Conservation (phyloP, 768 basidiomycete genomes). For the Cystofilobasidium macerans region DNA sequence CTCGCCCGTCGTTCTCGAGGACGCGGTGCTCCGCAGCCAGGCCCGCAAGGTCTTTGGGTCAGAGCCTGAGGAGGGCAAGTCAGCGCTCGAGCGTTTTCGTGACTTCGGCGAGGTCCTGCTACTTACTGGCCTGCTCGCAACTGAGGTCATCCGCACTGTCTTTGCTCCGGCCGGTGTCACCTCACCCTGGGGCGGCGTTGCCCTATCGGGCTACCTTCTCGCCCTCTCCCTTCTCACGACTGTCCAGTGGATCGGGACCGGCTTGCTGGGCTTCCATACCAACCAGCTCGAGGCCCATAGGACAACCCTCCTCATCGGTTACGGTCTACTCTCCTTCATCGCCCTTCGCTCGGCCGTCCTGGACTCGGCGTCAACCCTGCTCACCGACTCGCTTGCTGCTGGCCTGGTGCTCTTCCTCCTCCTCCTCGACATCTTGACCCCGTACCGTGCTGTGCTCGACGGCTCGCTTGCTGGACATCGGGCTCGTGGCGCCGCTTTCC, state of each 20-base stretch:
- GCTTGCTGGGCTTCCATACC: conserved; percentile 13
- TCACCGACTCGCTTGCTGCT: conserved; percentile 21
- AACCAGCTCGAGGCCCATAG: conserved; percentile 26
- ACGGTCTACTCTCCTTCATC: conserved; percentile 29
- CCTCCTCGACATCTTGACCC: conserved; percentile 28
- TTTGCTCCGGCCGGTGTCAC: neutral
- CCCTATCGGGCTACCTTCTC: conserved; percentile 15
- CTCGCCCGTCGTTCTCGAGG: conserved; percentile 17
- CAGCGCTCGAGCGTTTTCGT: conserved; percentile 15
- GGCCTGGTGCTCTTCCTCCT: conserved; percentile 19
- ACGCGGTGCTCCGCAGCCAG: neutral
- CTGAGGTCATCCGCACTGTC: conserved; percentile 21
- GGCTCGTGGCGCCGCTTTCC: conserved; percentile 20
- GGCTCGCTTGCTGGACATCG: conserved; percentile 9
- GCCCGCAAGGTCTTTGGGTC: conserved; percentile 7
- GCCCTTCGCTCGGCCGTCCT: conserved; percentile 29
- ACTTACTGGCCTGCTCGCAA: neutral
- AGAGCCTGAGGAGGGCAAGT: conserved; percentile 26
- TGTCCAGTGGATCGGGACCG: conserved; percentile 17
- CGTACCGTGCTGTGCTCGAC: conserved; percentile 13
- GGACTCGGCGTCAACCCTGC: conserved; percentile 1
- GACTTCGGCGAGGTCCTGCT: neutral
- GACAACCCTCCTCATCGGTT: conserved; percentile 27
- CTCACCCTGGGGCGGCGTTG: conserved; percentile 21
- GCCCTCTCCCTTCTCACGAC: conserved; percentile 21